A percentile compares a stretch with the other conserved stretches of the same genome.
These are phyloP conservation scores for Incumbomyces delicatus DNA, from an alignment of 2,329 filamentous ascomycete genomes.

Conservation along the genomic window DNA sequence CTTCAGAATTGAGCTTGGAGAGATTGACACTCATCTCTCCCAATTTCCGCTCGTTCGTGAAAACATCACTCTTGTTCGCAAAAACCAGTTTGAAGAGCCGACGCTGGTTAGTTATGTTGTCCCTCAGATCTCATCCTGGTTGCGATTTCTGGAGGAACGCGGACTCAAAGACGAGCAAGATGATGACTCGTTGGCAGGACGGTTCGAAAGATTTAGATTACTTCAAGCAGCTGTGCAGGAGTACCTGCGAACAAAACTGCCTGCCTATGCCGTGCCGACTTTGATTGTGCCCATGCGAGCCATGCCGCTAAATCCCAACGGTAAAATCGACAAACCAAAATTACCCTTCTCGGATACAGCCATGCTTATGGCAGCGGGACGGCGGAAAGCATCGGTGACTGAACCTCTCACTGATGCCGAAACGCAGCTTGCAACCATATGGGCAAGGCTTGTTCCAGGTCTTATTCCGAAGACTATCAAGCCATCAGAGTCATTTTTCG, in stretches of 20 bases:
- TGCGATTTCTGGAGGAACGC: slow-evolving; percentile 52
- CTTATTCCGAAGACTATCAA: slow-evolving; percentile 59
- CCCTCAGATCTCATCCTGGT: slow-evolving; percentile 67
- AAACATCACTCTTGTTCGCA: slow-evolving; percentile 72
- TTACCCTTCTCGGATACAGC: slow-evolving; percentile 73
- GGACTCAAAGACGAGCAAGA: slow-evolving; percentile 48
- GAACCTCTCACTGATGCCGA: slow-evolving; percentile 45
- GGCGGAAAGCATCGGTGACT: slow-evolving; percentile 40
- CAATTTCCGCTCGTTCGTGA: slow-evolving; percentile 68
- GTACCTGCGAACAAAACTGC: slow-evolving; percentile 61
- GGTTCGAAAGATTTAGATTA: slow-evolving; percentile 52
- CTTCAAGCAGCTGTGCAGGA: slow-evolving; percentile 53
- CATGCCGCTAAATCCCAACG: slow-evolving; percentile 74
- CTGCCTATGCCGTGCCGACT: slow-evolving; percentile 65
- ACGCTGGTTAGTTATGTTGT: slow-evolving; percentile 85
- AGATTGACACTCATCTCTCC: slow-evolving; percentile 78
- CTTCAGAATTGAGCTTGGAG: slow-evolving; percentile 87
- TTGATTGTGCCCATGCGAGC: slow-evolving; percentile 63
- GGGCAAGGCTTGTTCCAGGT: slow-evolving; percentile 60
- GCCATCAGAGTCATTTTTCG: slow-evolving; percentile 60
- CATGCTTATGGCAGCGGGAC: slow-evolving; percentile 47
- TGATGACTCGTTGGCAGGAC: slow-evolving; percentile 41
- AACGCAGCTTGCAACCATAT: slow-evolving; percentile 58
- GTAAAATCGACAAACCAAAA: slow-evolving; percentile 70
- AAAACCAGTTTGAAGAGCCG: slow-evolving; percentile 75